Evolutionary conservation across 768 basidiomycete genomes (phyloP).

Genomic region (Panellus pusillus): DNA sequence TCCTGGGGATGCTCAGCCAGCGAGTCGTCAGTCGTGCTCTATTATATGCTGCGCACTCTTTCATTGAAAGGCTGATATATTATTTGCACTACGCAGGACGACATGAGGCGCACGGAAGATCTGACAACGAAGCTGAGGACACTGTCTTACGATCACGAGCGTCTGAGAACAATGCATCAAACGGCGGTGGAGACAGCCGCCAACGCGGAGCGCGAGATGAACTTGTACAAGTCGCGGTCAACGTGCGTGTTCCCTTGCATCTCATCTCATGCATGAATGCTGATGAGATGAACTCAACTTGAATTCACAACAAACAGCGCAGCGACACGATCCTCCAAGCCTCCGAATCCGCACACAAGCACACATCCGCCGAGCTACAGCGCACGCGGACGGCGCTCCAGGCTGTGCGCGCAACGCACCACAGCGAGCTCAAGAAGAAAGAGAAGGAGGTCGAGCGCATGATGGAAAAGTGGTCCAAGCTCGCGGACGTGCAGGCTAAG

Average conservation of each 20-base stretch:
- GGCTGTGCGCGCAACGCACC: conserved; percentile 65
- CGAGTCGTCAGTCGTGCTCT: conserved; percentile 58
- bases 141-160: conserved; percentile 78
- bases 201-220: conserved; percentile 77
- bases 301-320: conserved; percentile 37
- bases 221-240: conserved; percentile 68
- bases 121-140: conserved; percentile 73
- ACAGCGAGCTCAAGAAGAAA: conserved; percentile 74
- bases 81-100: conserved; percentile 39
- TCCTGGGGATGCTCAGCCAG: conserved; percentile 75
- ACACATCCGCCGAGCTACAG: conserved; percentile 67
- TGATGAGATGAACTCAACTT: too few relatives aligned
- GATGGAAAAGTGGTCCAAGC: conserved; percentile 70
- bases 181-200: conserved; percentile 59
- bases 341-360: conserved; percentile 67
- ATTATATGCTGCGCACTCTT: neutral
- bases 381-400: conserved; percentile 71
- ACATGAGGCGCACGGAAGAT: conserved; percentile 79
- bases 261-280: neutral
- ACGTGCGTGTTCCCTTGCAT: conserved; percentile 46
- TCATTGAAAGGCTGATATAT: neutral
- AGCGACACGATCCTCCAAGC: conserved; percentile 54
- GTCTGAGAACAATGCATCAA: conserved; percentile 65
- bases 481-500: conserved; percentile 68
- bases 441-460: conserved; percentile 80